Percentiles rank a stretch among this genome's conserved stretches.
phyloP scores from a whole-genome alignment of 805 yeast species.

The Saccharomycopsis guyanensis region DNA sequence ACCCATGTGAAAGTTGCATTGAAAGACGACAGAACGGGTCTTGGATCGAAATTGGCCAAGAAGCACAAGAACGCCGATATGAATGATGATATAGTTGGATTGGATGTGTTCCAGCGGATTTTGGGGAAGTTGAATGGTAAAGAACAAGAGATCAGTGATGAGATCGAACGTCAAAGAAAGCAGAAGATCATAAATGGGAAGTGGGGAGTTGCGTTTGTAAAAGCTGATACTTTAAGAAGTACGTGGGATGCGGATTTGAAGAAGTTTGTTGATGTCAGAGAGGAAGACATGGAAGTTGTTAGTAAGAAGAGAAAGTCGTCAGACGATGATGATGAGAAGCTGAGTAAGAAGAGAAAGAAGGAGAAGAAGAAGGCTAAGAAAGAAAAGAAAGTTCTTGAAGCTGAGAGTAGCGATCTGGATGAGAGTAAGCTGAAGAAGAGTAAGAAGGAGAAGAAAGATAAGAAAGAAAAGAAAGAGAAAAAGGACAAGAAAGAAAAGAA shows the following conservation, averaged over 20 bases:
- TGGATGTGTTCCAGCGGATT: constrained; percentile 88
- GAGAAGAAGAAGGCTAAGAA: constrained; percentile 25
- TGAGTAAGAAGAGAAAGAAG: constrained; percentile 25
- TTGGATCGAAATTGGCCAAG: constrained; percentile 74
- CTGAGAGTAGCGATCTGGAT: constrained; percentile 22
- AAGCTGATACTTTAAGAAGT: constrained; percentile 75
- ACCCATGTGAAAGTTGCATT: constrained; percentile 76
- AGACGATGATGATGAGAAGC: constrained; percentile 23
- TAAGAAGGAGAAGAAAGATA: constrained; percentile 16
- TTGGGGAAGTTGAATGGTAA: constrained; percentile 86
- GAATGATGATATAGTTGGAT: constrained; percentile 79
- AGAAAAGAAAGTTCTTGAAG: constrained; percentile 25
- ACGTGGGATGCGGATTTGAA: constrained; percentile 67
- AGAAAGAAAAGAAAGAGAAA: constrained; percentile 24
- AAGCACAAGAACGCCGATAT: constrained; percentile 58
- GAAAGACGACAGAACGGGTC: constrained; percentile 77
- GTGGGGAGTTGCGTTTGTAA: constrained; percentile 83
- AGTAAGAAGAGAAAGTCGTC: constrained; percentile 23
- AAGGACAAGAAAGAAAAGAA: constrained; percentile 20
- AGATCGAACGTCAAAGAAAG: constrained; percentile 58
- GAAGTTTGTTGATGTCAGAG: constrained; percentile 27
- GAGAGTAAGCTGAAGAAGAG: constrained; percentile 23
- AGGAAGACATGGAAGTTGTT: constrained; percentile 25
- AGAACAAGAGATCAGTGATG: constrained; percentile 56
- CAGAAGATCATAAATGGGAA: constrained; percentile 73